phyloP scores from a whole-genome alignment of 1,284 basidiomycete species.

The Tilletia walkeri region DNA sequence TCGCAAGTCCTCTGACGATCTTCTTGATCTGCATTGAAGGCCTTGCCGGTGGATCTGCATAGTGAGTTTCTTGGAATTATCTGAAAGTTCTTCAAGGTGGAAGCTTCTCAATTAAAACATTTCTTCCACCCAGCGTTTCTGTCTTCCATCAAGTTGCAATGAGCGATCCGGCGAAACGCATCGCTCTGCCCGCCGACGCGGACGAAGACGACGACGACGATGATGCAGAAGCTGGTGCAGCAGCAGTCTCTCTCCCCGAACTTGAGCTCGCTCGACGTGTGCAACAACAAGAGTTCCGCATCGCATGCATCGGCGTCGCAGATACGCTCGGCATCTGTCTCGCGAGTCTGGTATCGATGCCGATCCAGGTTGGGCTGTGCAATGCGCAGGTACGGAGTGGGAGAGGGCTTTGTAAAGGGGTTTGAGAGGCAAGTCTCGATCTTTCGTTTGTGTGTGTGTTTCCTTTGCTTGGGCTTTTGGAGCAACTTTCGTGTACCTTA shows the following conservation, averaged over 20 bases:
- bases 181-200: neutral
- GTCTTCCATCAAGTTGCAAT: conserved; percentile 49
- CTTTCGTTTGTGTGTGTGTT: too few species aligned
- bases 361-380: conserved; percentile 45
- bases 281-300: conserved; percentile 54
- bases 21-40: conserved; percentile 51
- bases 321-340: conserved; percentile 50
- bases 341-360: conserved; percentile 50
- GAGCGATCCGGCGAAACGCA: conserved; percentile 22
- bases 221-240: conserved; percentile 21
- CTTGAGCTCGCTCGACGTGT: conserved; percentile 8
- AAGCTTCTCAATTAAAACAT: too few species aligned
- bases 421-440: conserved; percentile 20
- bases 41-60: conserved; percentile 38
- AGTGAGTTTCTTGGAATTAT: conserved; percentile 20
- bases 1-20: conserved; percentile 49
- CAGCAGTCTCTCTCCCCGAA: neutral
- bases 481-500: too few species aligned
- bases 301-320: conserved; percentile 51
- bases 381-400: conserved; percentile 38
- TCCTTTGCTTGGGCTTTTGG: too few species aligned
- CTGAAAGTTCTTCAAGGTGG: too few species aligned
- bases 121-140: conserved; percentile 20
- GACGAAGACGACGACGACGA: conserved; percentile 19
- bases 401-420: conserved; percentile 41